Base-by-base conservation (phyloP, 352 stramenopile species). In the Phytophthora pistaciae region DNA sequence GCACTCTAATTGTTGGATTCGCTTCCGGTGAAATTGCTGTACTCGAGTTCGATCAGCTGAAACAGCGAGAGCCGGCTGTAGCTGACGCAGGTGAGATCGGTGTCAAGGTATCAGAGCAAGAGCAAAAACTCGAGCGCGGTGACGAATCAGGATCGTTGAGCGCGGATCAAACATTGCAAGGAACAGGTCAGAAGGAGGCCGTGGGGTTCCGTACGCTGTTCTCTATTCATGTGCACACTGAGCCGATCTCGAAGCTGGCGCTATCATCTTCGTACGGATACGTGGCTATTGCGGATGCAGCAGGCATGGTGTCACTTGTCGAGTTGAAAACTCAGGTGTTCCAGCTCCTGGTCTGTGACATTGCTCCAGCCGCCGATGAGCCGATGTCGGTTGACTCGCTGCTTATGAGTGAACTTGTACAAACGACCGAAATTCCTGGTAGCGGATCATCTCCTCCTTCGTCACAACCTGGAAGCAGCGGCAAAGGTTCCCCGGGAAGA, bases 371-470 rank as follows among this genome's bases (percentile, higher is more conserved):
- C 9, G 53, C 50, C 14, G 82, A 88, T 3, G 85, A 93, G 33
- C 66, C 73, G 0, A 79, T 86, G 14, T 84, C 71, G 7, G 83
- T 95, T 7, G 78, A 92, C 14, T 89, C 83, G 18, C 63, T 95
- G 46, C 58, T 90, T 2, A 75, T 95, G 49, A 90, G 77, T 60
- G 86, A 93, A 29, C 53, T 93, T 9, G 79, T 90, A 0, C 84
- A 93, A 72, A 77, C 76, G 5, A 89, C 81, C 3, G 84, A 93
- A 20, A 86, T 91, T 29, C 82, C 82, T 18, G 59, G 70, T 40
- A 81, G 54, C 56, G 48, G 55, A 46, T 62, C 57, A 9, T 64
- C 60, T 8, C 52, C 61, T 60, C 42, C 55, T 6, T 44, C 59
- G 9, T 58, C 62, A 21, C n/a, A 74, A 25, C 20, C 33, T 23